These are phyloP conservation scores for Yarrowia alimentaria DNA, from an alignment of 805 yeast genomes.

Conservation along the genomic window DNA sequence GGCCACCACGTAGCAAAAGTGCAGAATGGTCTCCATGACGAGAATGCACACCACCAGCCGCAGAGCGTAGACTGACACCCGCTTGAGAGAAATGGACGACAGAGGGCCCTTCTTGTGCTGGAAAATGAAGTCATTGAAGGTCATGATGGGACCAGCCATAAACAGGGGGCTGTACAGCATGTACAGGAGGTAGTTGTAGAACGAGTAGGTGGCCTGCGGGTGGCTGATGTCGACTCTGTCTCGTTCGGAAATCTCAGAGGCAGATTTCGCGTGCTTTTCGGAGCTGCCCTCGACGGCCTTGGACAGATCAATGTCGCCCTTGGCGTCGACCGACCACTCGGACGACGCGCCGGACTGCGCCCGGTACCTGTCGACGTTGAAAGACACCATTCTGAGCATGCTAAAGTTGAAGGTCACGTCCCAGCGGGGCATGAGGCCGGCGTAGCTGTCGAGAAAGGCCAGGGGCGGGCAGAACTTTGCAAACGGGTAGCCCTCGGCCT, in stretches of 20 bases:
- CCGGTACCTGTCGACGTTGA: conserved; percentile 63
- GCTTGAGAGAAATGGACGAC: conserved; percentile 55
- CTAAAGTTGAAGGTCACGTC: conserved; percentile 94
- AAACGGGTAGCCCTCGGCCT: conserved; percentile 53
- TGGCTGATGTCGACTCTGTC: conserved; percentile 7
- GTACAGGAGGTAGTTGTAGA: conserved; percentile 71
- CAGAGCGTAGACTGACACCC: conserved; percentile 60
- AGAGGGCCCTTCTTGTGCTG: conserved; percentile 55
- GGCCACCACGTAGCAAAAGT: conserved; percentile 89
- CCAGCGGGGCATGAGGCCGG: conserved; percentile 87
- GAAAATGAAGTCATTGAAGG: conserved; percentile 85
- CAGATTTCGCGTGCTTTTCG: too few species aligned
- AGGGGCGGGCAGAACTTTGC: conserved; percentile 46
- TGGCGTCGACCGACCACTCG: conserved; percentile 3
- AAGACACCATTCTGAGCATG: conserved; percentile 77
- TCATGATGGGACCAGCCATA: conserved; percentile 91
- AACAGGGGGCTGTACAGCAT: conserved; percentile 82
- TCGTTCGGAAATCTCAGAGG: conserved; percentile 39
- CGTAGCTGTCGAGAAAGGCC: conserved; percentile 58
- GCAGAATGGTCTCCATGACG: conserved; percentile 86
- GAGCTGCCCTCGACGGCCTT: too few species aligned
- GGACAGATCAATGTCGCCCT: conserved; percentile 17
- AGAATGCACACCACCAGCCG: conserved; percentile 71
- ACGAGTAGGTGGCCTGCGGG: conserved; percentile 53
- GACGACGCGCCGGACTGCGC: conserved; percentile 28